Conservation (phyloP, 2,329 filamentous ascomycete genomes). For the Coniochaeta hoffmannii region DNA sequence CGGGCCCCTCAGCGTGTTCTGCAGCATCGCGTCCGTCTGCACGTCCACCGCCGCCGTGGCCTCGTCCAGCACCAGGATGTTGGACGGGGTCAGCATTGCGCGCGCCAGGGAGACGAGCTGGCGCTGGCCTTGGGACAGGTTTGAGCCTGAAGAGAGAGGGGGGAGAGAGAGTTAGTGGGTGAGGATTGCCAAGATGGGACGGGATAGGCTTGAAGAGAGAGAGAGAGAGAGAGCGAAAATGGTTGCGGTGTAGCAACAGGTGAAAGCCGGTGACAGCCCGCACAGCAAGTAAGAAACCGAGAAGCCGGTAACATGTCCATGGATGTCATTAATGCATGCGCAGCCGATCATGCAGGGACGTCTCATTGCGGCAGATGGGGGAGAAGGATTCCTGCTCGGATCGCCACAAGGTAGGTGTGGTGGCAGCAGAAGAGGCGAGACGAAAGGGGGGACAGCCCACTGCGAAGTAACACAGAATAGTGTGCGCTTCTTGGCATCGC, state of each 20-base stretch:
- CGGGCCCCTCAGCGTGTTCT: conserved; percentile 54
- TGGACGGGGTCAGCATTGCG: conserved; percentile 88
- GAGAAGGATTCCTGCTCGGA: background rate
- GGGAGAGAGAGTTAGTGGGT: conserved; percentile 12
- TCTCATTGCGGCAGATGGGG: conserved; percentile 12
- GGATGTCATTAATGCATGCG: conserved; percentile 14
- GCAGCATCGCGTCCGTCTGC: conserved; percentile 60
- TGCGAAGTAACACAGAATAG: background rate
- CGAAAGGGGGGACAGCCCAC: background rate
- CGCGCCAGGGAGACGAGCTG: conserved; percentile 91
- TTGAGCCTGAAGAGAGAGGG: conserved; percentile 66
- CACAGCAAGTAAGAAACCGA: background rate
- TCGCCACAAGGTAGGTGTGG: background rate
- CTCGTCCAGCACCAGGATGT: conserved; percentile 95
- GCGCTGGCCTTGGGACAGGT: conserved; percentile 89
- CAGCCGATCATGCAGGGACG: conserved; percentile 26
- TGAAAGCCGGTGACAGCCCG: background rate
- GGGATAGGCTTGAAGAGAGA: conserved; percentile 44
- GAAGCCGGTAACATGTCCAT: background rate
- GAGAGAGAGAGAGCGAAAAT: conserved; percentile 7
- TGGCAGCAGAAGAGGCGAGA: background rate
- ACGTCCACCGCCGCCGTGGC: conserved; percentile 74
- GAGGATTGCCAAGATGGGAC: too few relatives aligned
- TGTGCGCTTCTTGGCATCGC: background rate
- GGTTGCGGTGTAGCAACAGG: background rate